A percentile compares a stretch with the other conserved stretches of the same genome.
phyloP scores from a whole-genome alignment of 2,329 filamentous ascomycete species.

The Botrytis byssoidea region DNA sequence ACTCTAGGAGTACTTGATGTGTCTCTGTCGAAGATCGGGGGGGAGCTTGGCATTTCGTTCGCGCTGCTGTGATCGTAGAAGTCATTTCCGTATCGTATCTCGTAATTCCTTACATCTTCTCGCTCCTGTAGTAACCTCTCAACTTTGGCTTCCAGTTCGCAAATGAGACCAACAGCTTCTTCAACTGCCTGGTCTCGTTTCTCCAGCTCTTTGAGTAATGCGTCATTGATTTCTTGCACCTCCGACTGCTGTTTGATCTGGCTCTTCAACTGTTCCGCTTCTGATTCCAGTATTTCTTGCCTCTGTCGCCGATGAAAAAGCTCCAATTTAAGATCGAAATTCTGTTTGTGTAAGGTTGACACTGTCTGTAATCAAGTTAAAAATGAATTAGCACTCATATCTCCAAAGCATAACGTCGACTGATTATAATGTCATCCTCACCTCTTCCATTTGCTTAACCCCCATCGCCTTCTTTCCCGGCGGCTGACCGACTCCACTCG shows the following conservation, averaged over 20 bases:
- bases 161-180: conserved; percentile 69
- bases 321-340: conserved; percentile 74
- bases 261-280: conserved; percentile 53
- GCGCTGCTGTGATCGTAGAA: conserved; percentile 29
- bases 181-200: conserved; percentile 68
- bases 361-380: conserved; percentile 49
- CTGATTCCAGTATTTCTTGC: conserved; percentile 58
- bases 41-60: conserved; percentile 32
- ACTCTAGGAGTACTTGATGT: not conserved
- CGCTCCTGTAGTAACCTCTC: conserved; percentile 54
- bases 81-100: conserved; percentile 38
- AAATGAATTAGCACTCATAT: not conserved
- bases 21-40: conserved; percentile 27
- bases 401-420: conserved; percentile 21
- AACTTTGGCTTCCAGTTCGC: conserved; percentile 59
- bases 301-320: conserved; percentile 67
- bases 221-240: conserved; percentile 57
- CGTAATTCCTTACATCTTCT: conserved; percentile 52
- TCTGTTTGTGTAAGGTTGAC: conserved; percentile 70
- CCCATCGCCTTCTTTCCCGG: conserved; percentile 51
- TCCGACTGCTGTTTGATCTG: conserved; percentile 45
- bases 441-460: conserved; percentile 67
- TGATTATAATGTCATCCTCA: conserved; percentile 40
- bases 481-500: conserved; percentile 28
- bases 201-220: conserved; percentile 59